Base-by-base conservation (phyloP, 306 rosid genomes). In the Quercus aquifolioides region DNA sequence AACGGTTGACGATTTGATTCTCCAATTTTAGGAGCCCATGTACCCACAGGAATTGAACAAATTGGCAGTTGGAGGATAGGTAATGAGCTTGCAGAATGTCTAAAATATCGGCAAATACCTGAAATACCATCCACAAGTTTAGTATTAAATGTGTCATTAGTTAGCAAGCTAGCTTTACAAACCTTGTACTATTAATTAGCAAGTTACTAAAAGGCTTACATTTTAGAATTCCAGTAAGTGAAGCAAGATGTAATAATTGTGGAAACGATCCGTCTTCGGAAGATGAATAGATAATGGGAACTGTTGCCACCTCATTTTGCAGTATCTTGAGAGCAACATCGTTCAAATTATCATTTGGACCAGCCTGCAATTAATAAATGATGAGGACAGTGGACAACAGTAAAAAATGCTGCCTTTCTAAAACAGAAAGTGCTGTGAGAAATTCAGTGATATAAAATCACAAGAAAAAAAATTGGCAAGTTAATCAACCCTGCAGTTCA, bases 21-120 rank as follows among this genome's bases (percentile, higher is more conserved):
- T 86, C 98, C 99, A 76, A 96, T 93, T 87, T 88, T 87, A 19
- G 99, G 99, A 84, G 94, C 91, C 99, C 99, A 93, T 30, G 99
- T 90, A n/a, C 99, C 99, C 60, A 93, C 90, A 43, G 92, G 96
- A 85, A 96, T 82, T 74, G 94, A 89, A 84, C 84, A 87, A 74
- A 96, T 90, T 33, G 98, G 99, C 52, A 90, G 89, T 76, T 91
- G 97, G 46, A 96, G 97, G 75, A 96, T 90, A 65, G 99, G 96
- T 83, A 96, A 87, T 38, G 95, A 84, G 83, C 90, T 88, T 71
- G 98, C 75, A 81, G 88, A 88, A 88, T 93, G 91, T 91, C 91
- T 91, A 85, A 96, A 96, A 82, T 96, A 85, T 90, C 99, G 85
- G 92, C 98, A 93, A 83, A 96, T 84, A 85, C 97, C 99, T 96